Conservation (phyloP, 495 filamentous ascomycete species). For the Aspergillus egyptiacus region DNA sequence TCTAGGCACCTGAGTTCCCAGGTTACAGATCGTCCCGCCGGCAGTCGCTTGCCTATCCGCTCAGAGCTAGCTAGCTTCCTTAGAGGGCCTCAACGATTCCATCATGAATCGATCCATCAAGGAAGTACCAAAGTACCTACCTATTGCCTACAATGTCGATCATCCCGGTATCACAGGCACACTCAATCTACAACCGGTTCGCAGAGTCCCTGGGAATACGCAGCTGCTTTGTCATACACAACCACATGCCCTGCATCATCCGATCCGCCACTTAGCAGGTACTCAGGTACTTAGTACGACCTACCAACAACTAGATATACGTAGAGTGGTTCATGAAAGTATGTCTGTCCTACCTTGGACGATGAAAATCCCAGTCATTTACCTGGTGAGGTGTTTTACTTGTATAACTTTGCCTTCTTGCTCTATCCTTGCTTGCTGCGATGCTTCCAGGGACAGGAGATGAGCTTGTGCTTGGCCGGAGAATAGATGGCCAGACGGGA, state of each 20-base stretch:
- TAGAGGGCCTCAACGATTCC: neutral
- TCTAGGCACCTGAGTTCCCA: no score
- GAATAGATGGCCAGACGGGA: neutral
- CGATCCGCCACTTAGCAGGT: neutral
- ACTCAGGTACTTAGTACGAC: no score
- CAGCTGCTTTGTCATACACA: neutral
- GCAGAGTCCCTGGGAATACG: neutral
- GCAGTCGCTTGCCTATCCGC: constrained; percentile 1
- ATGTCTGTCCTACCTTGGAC: neutral
- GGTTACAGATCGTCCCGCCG: neutral
- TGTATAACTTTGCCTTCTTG: neutral
- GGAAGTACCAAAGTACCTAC: no score
- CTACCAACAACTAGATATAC: no score
- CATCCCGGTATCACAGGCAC: no score
- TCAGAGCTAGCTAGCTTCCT: neutral
- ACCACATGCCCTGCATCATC: neutral
- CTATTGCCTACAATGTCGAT: no score
- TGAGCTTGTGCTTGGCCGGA: neutral
- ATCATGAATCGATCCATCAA: no score
- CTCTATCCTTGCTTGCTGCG: neutral
- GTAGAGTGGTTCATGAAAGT: constrained; percentile 2
- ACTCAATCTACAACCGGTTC: no score
- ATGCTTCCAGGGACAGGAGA: neutral
- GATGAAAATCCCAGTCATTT: neutral
- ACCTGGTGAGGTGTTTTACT: neutral